These are phyloP conservation scores for Barnettozyma hawaiiensis DNA, from an alignment of 1,139 yeast species.

Conservation along the genomic window DNA sequence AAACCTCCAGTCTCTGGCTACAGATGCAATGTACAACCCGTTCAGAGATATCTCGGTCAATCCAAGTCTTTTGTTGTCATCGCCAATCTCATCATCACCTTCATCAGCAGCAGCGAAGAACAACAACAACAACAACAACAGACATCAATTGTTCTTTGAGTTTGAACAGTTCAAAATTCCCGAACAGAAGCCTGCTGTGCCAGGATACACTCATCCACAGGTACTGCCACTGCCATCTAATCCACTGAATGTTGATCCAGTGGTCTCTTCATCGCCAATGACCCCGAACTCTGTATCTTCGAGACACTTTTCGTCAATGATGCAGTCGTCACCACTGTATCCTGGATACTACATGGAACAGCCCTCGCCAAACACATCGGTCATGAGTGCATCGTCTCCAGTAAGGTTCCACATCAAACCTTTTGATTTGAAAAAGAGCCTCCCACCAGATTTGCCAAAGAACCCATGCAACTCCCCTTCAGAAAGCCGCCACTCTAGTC, in stretches of 20 bases:
- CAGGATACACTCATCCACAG: not conserved
- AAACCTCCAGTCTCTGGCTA: not conserved
- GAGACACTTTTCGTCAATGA: conserved; percentile 25
- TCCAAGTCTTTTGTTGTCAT: conserved; percentile 24
- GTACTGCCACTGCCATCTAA: not conserved
- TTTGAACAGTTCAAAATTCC: not conserved
- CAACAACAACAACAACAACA: too few species aligned
- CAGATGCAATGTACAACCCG: conserved; percentile 2
- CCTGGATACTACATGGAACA: conserved; percentile 25
- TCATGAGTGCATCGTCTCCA: conserved; percentile 21
- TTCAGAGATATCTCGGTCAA: conserved; percentile 17
- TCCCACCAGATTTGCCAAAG: conserved; percentile 13
- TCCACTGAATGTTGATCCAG: not conserved
- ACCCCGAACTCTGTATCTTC: conserved; percentile 21
- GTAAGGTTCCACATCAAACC: conserved; percentile 24
- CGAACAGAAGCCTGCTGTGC: not conserved
- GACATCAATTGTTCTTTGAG: not conserved
- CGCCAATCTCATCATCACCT: conserved; percentile 25
- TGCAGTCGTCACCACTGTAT: conserved; percentile 26
- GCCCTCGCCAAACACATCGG: conserved; percentile 21
- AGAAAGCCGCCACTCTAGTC: conserved; percentile 9
- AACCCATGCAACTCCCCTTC: conserved; percentile 23
- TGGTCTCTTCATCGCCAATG: conserved; percentile 20
- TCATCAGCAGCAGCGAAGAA: too few species aligned
- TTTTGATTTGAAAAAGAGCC: conserved; percentile 12